Evolutionary conservation across 2,329 filamentous ascomycete genomes (phyloP).

Genomic region (Trichoderma aggressivum): DNA sequence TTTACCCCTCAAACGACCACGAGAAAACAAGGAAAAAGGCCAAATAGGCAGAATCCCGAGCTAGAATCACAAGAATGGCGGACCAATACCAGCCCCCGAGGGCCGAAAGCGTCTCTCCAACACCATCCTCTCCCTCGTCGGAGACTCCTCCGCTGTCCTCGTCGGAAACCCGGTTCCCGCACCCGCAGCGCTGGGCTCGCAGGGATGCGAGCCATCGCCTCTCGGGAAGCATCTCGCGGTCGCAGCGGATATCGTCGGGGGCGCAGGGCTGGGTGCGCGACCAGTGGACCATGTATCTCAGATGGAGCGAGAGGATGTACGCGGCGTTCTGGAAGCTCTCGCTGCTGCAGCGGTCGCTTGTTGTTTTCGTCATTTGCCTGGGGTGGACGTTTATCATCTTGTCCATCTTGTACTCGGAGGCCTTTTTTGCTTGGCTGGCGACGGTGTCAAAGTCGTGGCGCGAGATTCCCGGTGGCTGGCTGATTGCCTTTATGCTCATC

Average conservation of each 20-base stretch:
- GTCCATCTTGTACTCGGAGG: conserved; percentile 73
- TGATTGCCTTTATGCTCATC: conserved; percentile 70
- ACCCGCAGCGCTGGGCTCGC: conserved; percentile 14
- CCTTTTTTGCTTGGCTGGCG: conserved; percentile 71
- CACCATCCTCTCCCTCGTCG: conserved; percentile 5
- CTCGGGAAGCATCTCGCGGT: conserved; percentile 30
- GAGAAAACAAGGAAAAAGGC: background rate
- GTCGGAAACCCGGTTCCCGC: conserved; percentile 24
- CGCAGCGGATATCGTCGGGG: conserved; percentile 5
- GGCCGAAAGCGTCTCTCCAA: background rate
- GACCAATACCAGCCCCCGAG: background rate
- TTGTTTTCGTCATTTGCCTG: conserved; percentile 47
- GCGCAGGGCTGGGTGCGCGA: conserved; percentile 39
- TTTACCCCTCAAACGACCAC: background rate
- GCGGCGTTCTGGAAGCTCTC: conserved; percentile 54
- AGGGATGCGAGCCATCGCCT: conserved; percentile 34
- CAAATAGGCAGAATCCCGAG: background rate
- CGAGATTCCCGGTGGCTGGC: conserved; percentile 66
- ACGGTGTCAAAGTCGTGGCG: conserved; percentile 77
- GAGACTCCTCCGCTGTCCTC: conserved; percentile 14
- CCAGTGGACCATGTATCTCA: conserved; percentile 33
- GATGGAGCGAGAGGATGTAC: conserved; percentile 41
- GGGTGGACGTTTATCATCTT: conserved; percentile 58
- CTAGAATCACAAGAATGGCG: background rate
- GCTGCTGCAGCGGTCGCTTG: conserved; percentile 59